Base-by-base conservation (phyloP, 2,329 filamentous ascomycete species). In the Colletotrichum shisoi region DNA sequence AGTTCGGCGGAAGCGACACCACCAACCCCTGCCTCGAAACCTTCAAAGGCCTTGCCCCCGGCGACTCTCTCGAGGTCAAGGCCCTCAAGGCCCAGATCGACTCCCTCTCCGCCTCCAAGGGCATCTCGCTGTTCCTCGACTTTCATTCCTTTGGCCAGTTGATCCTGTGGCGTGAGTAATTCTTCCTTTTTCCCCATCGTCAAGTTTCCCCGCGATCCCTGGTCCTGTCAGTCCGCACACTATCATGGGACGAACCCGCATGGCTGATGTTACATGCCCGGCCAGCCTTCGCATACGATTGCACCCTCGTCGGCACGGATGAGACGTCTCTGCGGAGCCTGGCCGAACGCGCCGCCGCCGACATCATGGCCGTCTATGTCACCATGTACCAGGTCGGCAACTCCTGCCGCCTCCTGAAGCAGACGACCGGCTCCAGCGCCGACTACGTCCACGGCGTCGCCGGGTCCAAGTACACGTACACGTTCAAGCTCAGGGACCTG, bases 51-150 rank as follows among this genome's bases (percentile, higher is more conserved):
- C 70, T 74, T 24, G 70, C 73, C 24, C 74, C 79, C 2, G 77
- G 78, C 17, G 80, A 83, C 68, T 76, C 78, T 1, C 80, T 81
- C 3, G 83, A 86, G 73, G 84, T 78, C 69, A 76, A 77, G 68
- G 81, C 77, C 0, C 75, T 87, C 21, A 80, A 80, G 45, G 77
- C 79, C 2, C 82, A 82, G 57, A 75, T 85, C 17, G 78, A 80
- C 60, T 71, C 74, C 15, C 70, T 87, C 21, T 76, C 78, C 4
- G 73, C 62, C 9, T 62, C 70, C 3, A 80, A 84, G 68, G 84
- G 85, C 1, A 77, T 90, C 46, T 84, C 85, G 71, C 79, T 89
- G 2, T 91, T 85, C 76, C 84, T 90, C 70, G 88, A 91, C 76
- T 86, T 85, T 73, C 88, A 91, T 76, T 82, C 85, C 0, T 91